phyloP scores from a whole-genome alignment of 495 filamentous ascomycete genomes.

The Rusavskia elegans region DNA sequence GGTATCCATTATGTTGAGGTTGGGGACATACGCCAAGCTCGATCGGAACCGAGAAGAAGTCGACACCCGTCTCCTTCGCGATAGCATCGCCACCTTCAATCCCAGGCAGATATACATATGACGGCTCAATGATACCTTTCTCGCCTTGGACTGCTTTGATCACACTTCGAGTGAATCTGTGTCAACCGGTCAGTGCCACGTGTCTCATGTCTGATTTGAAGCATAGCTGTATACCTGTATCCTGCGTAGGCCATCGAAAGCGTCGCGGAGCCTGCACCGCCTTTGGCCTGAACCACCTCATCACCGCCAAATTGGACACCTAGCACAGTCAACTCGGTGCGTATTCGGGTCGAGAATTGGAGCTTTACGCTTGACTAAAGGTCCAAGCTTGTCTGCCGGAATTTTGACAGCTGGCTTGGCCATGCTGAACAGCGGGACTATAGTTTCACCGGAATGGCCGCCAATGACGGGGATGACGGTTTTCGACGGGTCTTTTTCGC shows the following conservation, averaged over 20 bases:
- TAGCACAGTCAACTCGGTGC: constrained; percentile 14
- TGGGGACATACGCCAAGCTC: constrained; percentile 72
- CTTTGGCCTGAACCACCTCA: constrained; percentile 97
- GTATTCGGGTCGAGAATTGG: neutral
- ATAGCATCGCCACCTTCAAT: constrained; percentile 76
- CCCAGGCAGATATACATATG: constrained; percentile 86
- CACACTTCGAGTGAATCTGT: constrained; percentile 78
- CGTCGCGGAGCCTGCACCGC: constrained; percentile 85
- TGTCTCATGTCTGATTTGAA: neutral
- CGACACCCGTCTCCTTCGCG: constrained; percentile 60
- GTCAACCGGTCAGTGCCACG: constrained; percentile 4
- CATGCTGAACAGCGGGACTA: constrained; percentile 93
- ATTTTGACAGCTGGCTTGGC: constrained; percentile 64
- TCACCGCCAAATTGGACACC: constrained; percentile 96
- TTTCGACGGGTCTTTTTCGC: constrained; percentile 65
- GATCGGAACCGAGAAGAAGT: constrained; percentile 92
- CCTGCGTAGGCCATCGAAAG: constrained; percentile 97
- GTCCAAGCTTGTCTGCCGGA: constrained; percentile 72
- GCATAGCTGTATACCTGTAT: constrained; percentile 48
- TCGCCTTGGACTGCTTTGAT: constrained; percentile 78
- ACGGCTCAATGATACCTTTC: constrained; percentile 84
- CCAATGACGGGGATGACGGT: constrained; percentile 83
- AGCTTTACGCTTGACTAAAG: constrained; percentile 63
- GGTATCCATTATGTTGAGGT: constrained; percentile 16
- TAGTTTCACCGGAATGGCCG: constrained; percentile 93